phyloP scores from a whole-genome alignment of 2,329 filamentous ascomycete species.

The Penicillium sp. region DNA sequence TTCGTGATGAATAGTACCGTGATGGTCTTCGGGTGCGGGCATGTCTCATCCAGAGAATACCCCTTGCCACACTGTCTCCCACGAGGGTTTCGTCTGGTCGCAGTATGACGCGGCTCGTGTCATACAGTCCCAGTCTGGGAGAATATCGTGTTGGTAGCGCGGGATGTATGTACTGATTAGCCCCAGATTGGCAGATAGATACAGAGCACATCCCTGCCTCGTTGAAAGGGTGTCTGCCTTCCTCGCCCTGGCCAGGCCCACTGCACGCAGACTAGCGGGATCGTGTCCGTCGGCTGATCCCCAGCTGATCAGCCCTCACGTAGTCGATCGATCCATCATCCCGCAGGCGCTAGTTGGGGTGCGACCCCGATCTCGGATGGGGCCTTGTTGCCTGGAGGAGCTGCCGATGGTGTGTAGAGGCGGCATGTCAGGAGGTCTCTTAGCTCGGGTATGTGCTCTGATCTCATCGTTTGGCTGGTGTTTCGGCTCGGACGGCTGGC shows the following conservation, averaged over 20 bases:
- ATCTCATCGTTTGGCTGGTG: constrained; percentile 17
- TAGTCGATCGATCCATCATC: constrained; percentile 16
- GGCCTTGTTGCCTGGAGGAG: background rate
- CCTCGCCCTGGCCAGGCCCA: background rate
- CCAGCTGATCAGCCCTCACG: background rate
- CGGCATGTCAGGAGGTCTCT: constrained; percentile 19
- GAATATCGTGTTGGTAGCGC: background rate
- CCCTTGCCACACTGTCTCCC: constrained; percentile 1
- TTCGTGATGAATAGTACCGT: background rate
- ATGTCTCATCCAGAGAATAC: constrained; percentile 19
- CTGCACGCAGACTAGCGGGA: background rate
- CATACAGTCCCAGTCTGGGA: background rate
- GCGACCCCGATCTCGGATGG: background rate
- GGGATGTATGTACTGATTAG: background rate
- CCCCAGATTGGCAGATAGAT: background rate
- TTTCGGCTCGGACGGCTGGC: constrained; percentile 10
- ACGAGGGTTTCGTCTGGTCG: constrained; percentile 3
- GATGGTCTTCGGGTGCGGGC: constrained; percentile 8
- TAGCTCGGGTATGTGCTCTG: constrained; percentile 19
- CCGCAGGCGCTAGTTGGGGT: background rate
- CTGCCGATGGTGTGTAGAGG: constrained; percentile 2
- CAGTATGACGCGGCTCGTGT: constrained; percentile 5
- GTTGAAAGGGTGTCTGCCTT: background rate
- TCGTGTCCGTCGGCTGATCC: constrained; percentile 10
- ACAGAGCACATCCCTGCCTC: constrained; percentile 3